Conservation (phyloP, 2,329 filamentous ascomycete species). For the Fusarium sp. region DNA sequence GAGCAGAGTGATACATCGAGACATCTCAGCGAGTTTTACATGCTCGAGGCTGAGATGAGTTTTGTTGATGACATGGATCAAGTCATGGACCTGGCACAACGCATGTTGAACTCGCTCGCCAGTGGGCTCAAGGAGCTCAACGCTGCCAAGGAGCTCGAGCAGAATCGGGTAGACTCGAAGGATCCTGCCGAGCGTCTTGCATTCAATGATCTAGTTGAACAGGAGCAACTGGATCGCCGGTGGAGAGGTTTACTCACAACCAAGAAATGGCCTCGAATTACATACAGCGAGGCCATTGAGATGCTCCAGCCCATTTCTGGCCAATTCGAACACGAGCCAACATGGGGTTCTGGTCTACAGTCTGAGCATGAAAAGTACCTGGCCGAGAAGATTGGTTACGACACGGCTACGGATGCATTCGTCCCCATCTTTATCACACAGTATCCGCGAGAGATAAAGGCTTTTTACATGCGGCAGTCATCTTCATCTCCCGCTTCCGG, state of each 20-base stretch:
- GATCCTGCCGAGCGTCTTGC: constrained; percentile 54
- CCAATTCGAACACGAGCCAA: constrained; percentile 73
- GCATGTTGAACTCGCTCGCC: constrained; percentile 70
- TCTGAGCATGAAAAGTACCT: constrained; percentile 94
- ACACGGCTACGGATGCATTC: constrained; percentile 54
- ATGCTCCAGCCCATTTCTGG: constrained; percentile 68
- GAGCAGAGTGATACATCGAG: constrained; percentile 93
- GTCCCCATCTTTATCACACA: constrained; percentile 90
- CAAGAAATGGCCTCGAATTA: constrained; percentile 77
- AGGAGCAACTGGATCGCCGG: constrained; percentile 65
- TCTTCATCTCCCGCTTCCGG: constrained; percentile 43
- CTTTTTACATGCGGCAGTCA: constrained; percentile 74
- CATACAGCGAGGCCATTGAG: constrained; percentile 80
- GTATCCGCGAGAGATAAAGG: constrained; percentile 89
- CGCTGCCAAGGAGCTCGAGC: constrained; percentile 56
- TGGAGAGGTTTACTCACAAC: constrained; percentile 73
- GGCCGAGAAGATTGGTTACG: constrained; percentile 69
- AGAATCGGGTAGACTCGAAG: constrained; percentile 48
- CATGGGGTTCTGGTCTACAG: constrained; percentile 79
- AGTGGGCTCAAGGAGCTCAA: constrained; percentile 52
- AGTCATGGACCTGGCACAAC: constrained; percentile 83
- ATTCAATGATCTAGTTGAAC: constrained; percentile 55
- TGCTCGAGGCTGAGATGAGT: constrained; percentile 91
- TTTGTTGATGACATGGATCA: constrained; percentile 75
- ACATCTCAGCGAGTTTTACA: constrained; percentile 97